Evolutionary conservation across 2,329 filamentous ascomycete species (phyloP).

Genomic region (Penicillium sp.): DNA sequence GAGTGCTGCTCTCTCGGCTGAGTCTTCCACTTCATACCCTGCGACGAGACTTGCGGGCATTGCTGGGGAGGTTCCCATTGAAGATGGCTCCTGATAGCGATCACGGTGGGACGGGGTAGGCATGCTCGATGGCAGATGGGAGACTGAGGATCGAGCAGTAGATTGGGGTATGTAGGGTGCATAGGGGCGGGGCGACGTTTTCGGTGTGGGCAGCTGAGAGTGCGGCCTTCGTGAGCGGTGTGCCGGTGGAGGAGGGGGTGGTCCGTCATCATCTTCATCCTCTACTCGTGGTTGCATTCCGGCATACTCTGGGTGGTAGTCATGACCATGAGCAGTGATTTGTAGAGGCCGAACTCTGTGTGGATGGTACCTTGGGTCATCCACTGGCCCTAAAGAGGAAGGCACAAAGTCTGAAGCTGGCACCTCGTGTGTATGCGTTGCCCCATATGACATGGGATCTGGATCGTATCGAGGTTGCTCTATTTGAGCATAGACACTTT

Average conservation of each 20-base stretch:
- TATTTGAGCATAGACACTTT: constrained; percentile 22
- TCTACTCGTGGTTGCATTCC: constrained; percentile 51
- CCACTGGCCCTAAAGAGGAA: constrained; percentile 17
- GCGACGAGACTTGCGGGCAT: constrained; percentile 46
- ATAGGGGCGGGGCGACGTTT: constrained; percentile 32
- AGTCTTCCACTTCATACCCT: constrained; percentile 40
- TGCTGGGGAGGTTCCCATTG: constrained; percentile 27
- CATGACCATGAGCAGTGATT: constrained; percentile 24
- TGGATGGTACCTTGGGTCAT: constrained; percentile 27
- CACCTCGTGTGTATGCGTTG: constrained; percentile 21
- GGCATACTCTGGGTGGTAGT: constrained; percentile 41
- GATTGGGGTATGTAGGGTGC: constrained; percentile 26
- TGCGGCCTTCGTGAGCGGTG: constrained; percentile 37
- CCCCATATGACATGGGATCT: constrained; percentile 25
- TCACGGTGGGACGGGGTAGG: constrained; percentile 1
- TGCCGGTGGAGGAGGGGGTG: constrained; percentile 39
- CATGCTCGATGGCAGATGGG: not conserved
- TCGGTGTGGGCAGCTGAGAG: constrained; percentile 24
- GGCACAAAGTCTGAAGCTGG: constrained; percentile 21
- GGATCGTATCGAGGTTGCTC: constrained; percentile 28
- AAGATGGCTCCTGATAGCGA: constrained; percentile 1
- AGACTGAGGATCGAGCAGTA: constrained; percentile 1
- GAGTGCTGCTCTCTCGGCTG: constrained; percentile 29
- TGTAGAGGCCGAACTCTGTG: constrained; percentile 30
- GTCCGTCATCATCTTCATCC: constrained; percentile 44